These are phyloP conservation scores for Monotropa hypopitys DNA, from an alignment of 179 eudicot species.

Conservation along the genomic window DNA sequence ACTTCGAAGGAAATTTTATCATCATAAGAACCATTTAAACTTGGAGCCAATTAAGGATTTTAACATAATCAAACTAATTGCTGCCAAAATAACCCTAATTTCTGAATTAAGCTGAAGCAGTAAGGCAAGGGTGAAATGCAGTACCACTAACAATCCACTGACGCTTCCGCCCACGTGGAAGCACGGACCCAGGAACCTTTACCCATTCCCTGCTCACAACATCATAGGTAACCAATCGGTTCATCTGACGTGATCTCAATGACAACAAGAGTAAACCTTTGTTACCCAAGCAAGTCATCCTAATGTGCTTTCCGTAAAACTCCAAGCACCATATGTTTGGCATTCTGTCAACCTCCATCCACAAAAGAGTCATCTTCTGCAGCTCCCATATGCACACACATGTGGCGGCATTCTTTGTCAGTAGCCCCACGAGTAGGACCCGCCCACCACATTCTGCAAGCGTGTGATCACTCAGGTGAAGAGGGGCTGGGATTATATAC, in stretches of 20 bases:
- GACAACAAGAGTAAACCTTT: slow-evolving; percentile 74
- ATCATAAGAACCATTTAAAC: neutral
- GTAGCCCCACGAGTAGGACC: slow-evolving; percentile 61
- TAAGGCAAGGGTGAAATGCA: slow-evolving; percentile 65
- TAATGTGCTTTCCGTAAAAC: slow-evolving; percentile 76
- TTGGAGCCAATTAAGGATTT: neutral
- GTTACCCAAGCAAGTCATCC: slow-evolving; percentile 89
- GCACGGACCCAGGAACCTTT: slow-evolving; percentile 55
- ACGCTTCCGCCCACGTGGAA: slow-evolving; percentile 52
- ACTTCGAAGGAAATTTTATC: neutral
- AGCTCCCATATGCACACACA: slow-evolving; percentile 93
- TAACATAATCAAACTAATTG: neutral
- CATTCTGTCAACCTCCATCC: slow-evolving; percentile 99
- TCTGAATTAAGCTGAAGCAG: slow-evolving; percentile 34
- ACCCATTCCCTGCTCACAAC: slow-evolving; percentile 56
- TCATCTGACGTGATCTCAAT: slow-evolving; percentile 58
- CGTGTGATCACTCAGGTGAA: slow-evolving; percentile 45
- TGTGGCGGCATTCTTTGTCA: slow-evolving; percentile 71
- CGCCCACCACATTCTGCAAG: slow-evolving; percentile 67
- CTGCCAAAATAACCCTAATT: neutral
- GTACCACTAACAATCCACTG: slow-evolving; percentile 74
- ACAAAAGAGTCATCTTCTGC: slow-evolving; percentile 82
- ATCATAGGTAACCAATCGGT: slow-evolving; percentile 57
- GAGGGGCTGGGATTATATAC: slow-evolving; percentile 49
- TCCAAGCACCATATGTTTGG: slow-evolving; percentile 94